Conservation (phyloP, 768 basidiomycete genomes). For the Grammothele lineata region DNA sequence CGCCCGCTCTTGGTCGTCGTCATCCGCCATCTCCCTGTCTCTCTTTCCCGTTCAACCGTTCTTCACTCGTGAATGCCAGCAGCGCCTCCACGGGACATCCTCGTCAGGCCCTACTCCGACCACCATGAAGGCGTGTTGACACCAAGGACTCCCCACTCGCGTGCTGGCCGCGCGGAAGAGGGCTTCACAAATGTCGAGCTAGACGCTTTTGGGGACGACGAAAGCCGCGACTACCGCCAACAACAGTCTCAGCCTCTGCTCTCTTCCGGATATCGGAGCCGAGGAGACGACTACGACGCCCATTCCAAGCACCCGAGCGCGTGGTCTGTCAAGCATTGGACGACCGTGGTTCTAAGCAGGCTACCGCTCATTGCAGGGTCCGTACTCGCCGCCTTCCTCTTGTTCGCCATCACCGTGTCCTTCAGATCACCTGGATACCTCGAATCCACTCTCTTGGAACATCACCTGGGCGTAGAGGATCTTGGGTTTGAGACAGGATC, state of each 20-base stretch:
- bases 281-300: slow-evolving; percentile 36
- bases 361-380: slow-evolving; percentile 43
- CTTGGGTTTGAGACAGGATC: not conserved
- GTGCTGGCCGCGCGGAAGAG: slow-evolving; percentile 54
- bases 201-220: slow-evolving; percentile 31
- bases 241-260: slow-evolving; percentile 44
- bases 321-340: slow-evolving; percentile 8
- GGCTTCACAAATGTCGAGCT: slow-evolving; percentile 47
- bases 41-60: too few relatives aligned
- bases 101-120: slow-evolving; percentile 18
- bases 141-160: slow-evolving; percentile 61
- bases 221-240: slow-evolving; percentile 28
- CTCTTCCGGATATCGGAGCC: slow-evolving; percentile 39
- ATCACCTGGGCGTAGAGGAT: too few relatives aligned
- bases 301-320: slow-evolving; percentile 4
- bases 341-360: slow-evolving; percentile 4
- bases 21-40: too few relatives aligned
- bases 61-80: too few relatives aligned
- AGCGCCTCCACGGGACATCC: too few relatives aligned
- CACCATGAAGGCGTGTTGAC: slow-evolving; percentile 30
- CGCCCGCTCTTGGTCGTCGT: too few relatives aligned
- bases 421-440: slow-evolving; percentile 24
- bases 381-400: slow-evolving; percentile 39
- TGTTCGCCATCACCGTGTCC: slow-evolving; percentile 45
- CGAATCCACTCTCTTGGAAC: not conserved